Evolutionary conservation across 2,329 filamentous ascomycete genomes (phyloP), one percentile per base, ranked within the genome.

Genomic region (Hypoxylon sp.): DNA sequence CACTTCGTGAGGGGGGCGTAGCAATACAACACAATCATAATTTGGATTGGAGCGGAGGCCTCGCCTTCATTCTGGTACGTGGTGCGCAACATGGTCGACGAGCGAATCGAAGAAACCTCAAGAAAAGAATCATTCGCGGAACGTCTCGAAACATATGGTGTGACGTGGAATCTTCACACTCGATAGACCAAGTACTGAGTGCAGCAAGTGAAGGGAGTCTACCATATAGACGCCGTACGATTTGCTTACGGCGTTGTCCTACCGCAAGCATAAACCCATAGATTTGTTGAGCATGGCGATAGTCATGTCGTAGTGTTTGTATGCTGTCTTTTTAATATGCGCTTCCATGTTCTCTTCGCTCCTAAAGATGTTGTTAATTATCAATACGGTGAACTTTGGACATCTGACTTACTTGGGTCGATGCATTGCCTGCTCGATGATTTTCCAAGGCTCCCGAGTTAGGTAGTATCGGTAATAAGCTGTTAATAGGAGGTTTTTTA

Each of bases 251-350:
- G 27, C 47, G 50, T 25, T 47, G 25, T 45, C 76, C 52, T 71
- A 87, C 63, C 86, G 83, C 62, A 90, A 75, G 74, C 89, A 91
- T 43, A 92, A 75, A 0, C 86, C 86, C 89, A 94, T 89, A 5
- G 84, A 89, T 75, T 90, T 87, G 74, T 94, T 94, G 58, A 94
- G 81, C 90, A 91, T 91, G 16, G 83, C 84, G 50, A 94, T 76
- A 6, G 90, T 92, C 80, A 86, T 86, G 57, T 93, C 85, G 74
- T 91, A 92, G 71, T 90, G 86, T 48, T 83, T 81, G 74, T 84
- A 90, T 5, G 83, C 78, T 5, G 77, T 76, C 21, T 69, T 59
- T 41, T 72, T 30, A 16, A 73, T 30, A 37, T 70, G 67, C 2
- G 60, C 53, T 56, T 74, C 65, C 21, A 70, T 50, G 3, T 61